Evolutionary conservation across 305 asterid species (phyloP).

Genomic region (Fraxinus nigra): DNA sequence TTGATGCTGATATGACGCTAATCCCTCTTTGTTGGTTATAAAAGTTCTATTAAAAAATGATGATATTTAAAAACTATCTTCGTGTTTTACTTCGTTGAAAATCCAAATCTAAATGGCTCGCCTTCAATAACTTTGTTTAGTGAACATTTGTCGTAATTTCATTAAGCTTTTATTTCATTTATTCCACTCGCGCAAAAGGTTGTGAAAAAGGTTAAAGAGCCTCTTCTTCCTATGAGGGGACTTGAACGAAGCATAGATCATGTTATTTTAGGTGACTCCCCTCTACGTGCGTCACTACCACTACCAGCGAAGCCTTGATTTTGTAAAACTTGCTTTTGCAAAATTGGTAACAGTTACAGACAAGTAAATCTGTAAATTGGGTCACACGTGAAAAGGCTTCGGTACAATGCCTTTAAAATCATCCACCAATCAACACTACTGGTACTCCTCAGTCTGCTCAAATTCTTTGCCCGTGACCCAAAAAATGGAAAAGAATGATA

Average conservation of each 20-base stretch:
- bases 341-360: too few species aligned
- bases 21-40: background rate
- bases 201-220: too few species aligned
- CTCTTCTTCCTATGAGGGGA: background rate
- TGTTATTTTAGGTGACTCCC: background rate
- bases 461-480: background rate
- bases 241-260: background rate
- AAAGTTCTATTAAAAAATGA: background rate
- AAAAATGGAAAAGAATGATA: constrained; percentile 18
- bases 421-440: background rate
- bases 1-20: background rate
- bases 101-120: background rate
- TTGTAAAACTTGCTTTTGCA: too few species aligned
- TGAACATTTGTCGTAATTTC: background rate
- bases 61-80: too few species aligned
- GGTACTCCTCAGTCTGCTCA: background rate
- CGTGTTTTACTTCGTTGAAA: too few species aligned
- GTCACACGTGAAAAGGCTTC: background rate
- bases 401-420: background rate
- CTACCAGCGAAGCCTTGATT: too few species aligned
- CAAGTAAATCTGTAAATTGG: background rate
- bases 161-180: too few species aligned
- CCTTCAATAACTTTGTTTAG: background rate
- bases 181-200: too few species aligned
- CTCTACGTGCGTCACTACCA: too few species aligned